Base-by-base conservation (phyloP, 495 filamentous ascomycete species). In the Evansstolkia leycettana region DNA sequence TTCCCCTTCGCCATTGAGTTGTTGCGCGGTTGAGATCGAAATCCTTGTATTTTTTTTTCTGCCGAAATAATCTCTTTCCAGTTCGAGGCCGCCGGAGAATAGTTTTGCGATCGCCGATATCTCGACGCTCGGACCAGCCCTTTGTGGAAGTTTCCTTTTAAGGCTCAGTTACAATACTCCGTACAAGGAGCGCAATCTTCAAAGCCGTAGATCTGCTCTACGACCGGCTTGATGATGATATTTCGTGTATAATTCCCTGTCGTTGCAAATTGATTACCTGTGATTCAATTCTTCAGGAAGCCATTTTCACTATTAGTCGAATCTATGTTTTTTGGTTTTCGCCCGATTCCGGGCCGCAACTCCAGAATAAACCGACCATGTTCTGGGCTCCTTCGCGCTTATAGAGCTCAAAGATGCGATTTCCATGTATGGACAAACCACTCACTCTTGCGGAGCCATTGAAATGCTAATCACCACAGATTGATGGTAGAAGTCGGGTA, bases 401-500 rank as follows among this genome's bases (percentile, higher is more conserved):
- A 38, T 34, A 42, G 27, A 37, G 29, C 38, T 31, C 34, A 35
- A 13, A 47, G 32, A 46, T 50, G 41, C 41, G 19, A 35, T 25
- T 45, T 45, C 29, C 49, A 55, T 37, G 42, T 45, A 34, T 43
- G 49, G 47, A 50, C 31, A 44, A 17, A 6, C 4, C 20, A 23
- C 20, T 5, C 4, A 23, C 9, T 23, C 20, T 5, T 5, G 4
- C 20, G 20, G 5, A 9, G 4, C 17, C 29, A 31, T 16, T 31
- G n/a, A 15, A 9, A 2, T 38, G 26, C 28, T 40, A 30, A 33
- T 40, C 37, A 38, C 46, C 27, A 7, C 41, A 70, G 65, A 52
- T 47, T 52, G 78, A 82, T 58, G 63, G 66, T 24, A 57, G 75
- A 39, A 70, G 55, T 48, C 73, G 85, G 33, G 59, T 82, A 13